These are phyloP conservation scores for Massarina eburnea DNA, from an alignment of 2,329 filamentous ascomycete species.

Conservation along the genomic window DNA sequence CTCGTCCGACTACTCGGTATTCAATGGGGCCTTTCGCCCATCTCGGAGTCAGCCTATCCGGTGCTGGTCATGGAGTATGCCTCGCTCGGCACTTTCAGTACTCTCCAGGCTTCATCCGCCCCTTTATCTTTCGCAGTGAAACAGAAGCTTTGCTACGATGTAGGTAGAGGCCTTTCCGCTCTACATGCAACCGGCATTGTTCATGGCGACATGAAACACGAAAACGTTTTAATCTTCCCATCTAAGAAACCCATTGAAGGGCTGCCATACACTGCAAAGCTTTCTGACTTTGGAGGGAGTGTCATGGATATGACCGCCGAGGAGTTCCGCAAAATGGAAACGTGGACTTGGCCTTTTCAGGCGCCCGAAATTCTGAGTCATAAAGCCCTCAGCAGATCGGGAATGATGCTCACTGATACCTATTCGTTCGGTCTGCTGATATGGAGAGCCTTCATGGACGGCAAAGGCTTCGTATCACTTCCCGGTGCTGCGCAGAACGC, in stretches of 20 bases:
- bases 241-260: neutral
- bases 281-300: slow-evolving; percentile 12
- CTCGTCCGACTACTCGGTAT: slow-evolving; percentile 11
- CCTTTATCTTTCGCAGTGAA: slow-evolving; percentile 5
- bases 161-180: slow-evolving; percentile 6
- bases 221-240: slow-evolving; percentile 14
- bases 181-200: slow-evolving; percentile 12
- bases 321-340: slow-evolving; percentile 3
- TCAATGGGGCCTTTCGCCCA: slow-evolving; percentile 9
- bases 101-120: slow-evolving; percentile 6
- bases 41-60: slow-evolving; percentile 9
- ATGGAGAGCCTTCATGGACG: slow-evolving; percentile 10
- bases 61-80: slow-evolving; percentile 13
- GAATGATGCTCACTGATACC: slow-evolving; percentile 10
- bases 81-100: slow-evolving; percentile 8
- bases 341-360: slow-evolving; percentile 9
- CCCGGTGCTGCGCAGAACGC: slow-evolving; percentile 3
- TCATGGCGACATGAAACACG: slow-evolving; percentile 15
- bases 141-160: slow-evolving; percentile 15
- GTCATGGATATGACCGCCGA: slow-evolving; percentile 10
- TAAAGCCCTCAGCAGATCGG: slow-evolving; percentile 2
- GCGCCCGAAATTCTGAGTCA: slow-evolving; percentile 8
- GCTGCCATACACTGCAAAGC: slow-evolving; percentile 9
- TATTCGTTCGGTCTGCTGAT: slow-evolving; percentile 13
- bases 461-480: slow-evolving; percentile 7